Conservation (phyloP, 768 basidiomycete species). For the Kwoniella sp. region DNA sequence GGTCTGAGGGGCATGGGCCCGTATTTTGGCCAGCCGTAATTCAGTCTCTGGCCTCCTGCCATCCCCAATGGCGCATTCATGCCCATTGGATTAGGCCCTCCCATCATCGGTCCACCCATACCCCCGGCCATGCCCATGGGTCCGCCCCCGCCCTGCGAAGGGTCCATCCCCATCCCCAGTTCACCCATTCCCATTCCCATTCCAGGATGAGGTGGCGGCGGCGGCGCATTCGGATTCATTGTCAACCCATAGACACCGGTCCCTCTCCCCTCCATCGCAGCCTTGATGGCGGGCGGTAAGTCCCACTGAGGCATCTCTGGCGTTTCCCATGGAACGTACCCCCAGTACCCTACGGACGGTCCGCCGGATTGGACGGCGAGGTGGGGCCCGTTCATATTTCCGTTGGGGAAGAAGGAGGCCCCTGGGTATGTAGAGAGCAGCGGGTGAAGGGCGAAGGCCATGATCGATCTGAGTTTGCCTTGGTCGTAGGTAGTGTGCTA, state of each 20-base stretch:
- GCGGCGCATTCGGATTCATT: not conserved
- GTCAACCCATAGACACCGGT: conserved; percentile 30
- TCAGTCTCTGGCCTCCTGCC: conserved; percentile 32
- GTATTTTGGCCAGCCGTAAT: conserved; percentile 54
- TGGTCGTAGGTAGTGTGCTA: too few species aligned
- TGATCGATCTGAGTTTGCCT: conserved; percentile 1
- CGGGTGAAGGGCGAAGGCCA: conserved; percentile 36
- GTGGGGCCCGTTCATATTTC: conserved; percentile 45
- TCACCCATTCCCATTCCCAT: not conserved
- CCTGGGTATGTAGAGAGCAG: conserved; percentile 47
- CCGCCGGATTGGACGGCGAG: conserved; percentile 40
- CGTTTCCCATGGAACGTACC: conserved; percentile 32
- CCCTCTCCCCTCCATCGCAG: conserved; percentile 41
- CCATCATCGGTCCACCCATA: not conserved
- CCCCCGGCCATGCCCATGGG: not conserved
- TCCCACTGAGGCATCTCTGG: conserved; percentile 35
- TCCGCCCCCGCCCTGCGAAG: not conserved
- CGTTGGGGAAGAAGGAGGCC: conserved; percentile 44
- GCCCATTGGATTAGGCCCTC: not conserved
- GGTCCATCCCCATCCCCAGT: not conserved
- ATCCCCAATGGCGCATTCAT: too few species aligned
- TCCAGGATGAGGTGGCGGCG: not conserved
- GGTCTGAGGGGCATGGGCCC: conserved; percentile 53
- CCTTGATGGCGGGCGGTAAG: conserved; percentile 42
- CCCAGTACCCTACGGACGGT: conserved; percentile 45